These are phyloP conservation scores for Rugonectria rugulosa DNA, from an alignment of 2,329 filamentous ascomycete species.

Conservation along the genomic window DNA sequence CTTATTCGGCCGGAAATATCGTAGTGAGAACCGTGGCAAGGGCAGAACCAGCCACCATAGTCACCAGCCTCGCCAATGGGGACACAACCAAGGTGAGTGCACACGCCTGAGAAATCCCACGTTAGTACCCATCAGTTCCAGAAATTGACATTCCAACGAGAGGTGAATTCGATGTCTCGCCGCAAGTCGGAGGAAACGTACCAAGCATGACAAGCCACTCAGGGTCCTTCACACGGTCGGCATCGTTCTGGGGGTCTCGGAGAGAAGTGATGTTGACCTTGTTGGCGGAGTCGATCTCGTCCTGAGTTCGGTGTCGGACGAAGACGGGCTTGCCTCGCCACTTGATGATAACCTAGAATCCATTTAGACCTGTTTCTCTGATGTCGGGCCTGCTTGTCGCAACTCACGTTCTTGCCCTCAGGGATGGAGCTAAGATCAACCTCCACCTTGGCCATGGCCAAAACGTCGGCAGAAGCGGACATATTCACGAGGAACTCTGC, in stretches of 20 bases:
- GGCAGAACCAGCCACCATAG: constrained; percentile 99
- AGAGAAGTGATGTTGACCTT: constrained; percentile 81
- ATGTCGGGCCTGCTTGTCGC: constrained; percentile 9
- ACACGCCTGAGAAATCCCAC: constrained; percentile 73
- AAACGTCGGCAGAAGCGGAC: constrained; percentile 97
- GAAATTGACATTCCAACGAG: neutral
- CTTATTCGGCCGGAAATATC: constrained; percentile 98
- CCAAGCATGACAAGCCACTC: constrained; percentile 99
- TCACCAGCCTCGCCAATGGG: constrained; percentile 99
- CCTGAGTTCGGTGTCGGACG: constrained; percentile 94
- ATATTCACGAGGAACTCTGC: constrained; percentile 99
- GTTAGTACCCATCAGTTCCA: constrained; percentile 27
- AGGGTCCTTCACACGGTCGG: constrained; percentile 95
- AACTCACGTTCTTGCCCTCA: constrained; percentile 97
- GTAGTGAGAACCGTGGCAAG: constrained; percentile 99
- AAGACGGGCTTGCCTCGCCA: constrained; percentile 99
- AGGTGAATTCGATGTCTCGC: too few relatives aligned
- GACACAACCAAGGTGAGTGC: constrained; percentile 98
- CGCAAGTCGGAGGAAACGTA: constrained; percentile 50
- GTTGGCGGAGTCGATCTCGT: constrained; percentile 96
- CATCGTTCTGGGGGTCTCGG: constrained; percentile 90
- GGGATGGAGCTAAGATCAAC: constrained; percentile 91
- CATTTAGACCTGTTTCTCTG: constrained; percentile 12
- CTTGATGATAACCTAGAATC: constrained; percentile 89
- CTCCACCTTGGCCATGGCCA: constrained; percentile 99